These are phyloP conservation scores for Periconia sp. DNA, from an alignment of 2,329 filamentous ascomycete species.

Conservation along the genomic window DNA sequence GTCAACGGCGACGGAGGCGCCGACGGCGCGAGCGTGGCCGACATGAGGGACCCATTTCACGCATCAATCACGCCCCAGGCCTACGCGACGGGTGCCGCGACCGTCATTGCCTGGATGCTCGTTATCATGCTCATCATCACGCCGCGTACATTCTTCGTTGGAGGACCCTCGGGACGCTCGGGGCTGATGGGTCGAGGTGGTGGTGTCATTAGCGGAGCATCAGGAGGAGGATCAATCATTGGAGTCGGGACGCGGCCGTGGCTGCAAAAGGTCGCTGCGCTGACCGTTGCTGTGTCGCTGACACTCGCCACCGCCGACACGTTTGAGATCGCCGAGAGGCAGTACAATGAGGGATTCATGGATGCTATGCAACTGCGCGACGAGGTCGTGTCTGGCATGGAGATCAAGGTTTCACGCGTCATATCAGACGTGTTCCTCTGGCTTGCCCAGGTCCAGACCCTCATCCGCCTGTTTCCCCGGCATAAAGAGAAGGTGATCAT, in stretches of 20 bases:
- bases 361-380: slow-evolving; percentile 78
- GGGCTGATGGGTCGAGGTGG: slow-evolving; percentile 80
- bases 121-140: slow-evolving; percentile 94
- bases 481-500: slow-evolving; percentile 98
- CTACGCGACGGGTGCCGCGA: slow-evolving; percentile 90
- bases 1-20: slow-evolving; percentile 50
- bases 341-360: slow-evolving; percentile 80
- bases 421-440: slow-evolving; percentile 97
- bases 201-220: slow-evolving; percentile 83
- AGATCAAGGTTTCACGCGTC: slow-evolving; percentile 88
- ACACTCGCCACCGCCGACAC: slow-evolving; percentile 94
- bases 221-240: slow-evolving; percentile 67
- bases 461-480: slow-evolving; percentile 93
- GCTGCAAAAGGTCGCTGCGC: slow-evolving; percentile 76
- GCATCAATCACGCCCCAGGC: slow-evolving; percentile 90
- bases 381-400: slow-evolving; percentile 80
- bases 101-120: slow-evolving; percentile 88
- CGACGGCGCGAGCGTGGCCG: slow-evolving; percentile 60
- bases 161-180: slow-evolving; percentile 68
- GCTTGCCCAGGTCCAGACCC: slow-evolving; percentile 95
- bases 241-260: slow-evolving; percentile 91
- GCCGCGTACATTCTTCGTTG: slow-evolving; percentile 90
- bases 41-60: slow-evolving; percentile 87
- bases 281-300: slow-evolving; percentile 76
- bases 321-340: slow-evolving; percentile 79